These are phyloP conservation scores for Cystobasidium slooffiae DNA, from an alignment of 1,284 basidiomycete species.

Conservation along the genomic window DNA sequence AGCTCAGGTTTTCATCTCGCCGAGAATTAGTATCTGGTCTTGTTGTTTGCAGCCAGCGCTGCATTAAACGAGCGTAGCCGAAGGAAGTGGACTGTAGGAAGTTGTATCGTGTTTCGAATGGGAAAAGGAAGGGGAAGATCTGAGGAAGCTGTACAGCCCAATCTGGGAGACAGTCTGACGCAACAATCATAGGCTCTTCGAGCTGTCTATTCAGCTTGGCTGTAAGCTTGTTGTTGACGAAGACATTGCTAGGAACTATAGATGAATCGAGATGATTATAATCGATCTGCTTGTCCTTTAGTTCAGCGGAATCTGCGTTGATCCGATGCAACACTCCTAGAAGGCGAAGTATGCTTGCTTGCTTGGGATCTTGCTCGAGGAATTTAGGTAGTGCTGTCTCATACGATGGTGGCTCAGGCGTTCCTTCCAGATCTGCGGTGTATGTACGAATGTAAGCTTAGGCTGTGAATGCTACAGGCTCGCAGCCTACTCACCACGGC, in stretches of 20 bases:
- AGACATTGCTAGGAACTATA: constrained; percentile 69
- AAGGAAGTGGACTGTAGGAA: constrained; percentile 97
- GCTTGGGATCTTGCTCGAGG: constrained; percentile 79
- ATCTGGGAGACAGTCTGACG: constrained; percentile 91
- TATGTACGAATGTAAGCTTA: not conserved
- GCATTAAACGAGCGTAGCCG: constrained; percentile 89
- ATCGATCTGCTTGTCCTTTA: constrained; percentile 16
- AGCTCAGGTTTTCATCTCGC: constrained; percentile 85
- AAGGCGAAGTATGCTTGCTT: constrained; percentile 87
- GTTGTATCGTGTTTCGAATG: constrained; percentile 93
- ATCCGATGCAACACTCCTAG: constrained; percentile 84
- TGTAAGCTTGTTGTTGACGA: constrained; percentile 97
- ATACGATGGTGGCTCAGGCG: constrained; percentile 46
- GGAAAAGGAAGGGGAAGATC: constrained; percentile 96
- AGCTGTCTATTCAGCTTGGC: constrained; percentile 97
- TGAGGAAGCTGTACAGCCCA: constrained; percentile 95
- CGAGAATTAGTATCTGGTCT: constrained; percentile 63
- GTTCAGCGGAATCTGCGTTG: constrained; percentile 63
- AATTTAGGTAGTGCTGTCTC: constrained; percentile 64
- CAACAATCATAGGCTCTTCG: constrained; percentile 98
- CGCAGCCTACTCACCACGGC: constrained; percentile 45
- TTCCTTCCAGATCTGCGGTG: not conserved
- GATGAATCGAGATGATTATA: constrained; percentile 41
- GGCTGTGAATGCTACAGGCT: not conserved
- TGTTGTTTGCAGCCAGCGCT: constrained; percentile 85